Conservation (phyloP, 306 rosid genomes). For the Begonia loranthoides region DNA sequence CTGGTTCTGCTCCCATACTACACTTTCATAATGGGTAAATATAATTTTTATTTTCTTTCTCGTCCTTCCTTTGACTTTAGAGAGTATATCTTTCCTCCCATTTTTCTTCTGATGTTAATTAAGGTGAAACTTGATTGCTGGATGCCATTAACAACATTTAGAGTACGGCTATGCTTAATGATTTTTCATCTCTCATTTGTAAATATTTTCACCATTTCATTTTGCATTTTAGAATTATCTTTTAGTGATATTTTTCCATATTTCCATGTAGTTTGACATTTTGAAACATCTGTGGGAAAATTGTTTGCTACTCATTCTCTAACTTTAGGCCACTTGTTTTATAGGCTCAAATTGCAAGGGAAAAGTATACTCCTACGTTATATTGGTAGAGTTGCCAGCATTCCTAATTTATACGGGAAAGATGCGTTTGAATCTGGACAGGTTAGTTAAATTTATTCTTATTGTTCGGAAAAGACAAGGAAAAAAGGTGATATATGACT, state of each 20-base stretch:
- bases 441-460: conserved; percentile 26
- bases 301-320: not conserved
- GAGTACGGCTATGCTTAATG: not conserved
- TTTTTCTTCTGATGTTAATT: not conserved
- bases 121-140: too few relatives aligned
- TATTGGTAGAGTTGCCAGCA: conserved; percentile 35
- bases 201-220: too few relatives aligned
- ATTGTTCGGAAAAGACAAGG: not conserved
- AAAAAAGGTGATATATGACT: not conserved
- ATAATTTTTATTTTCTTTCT: not conserved
- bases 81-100: not conserved
- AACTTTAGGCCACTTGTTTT: conserved; percentile 3
- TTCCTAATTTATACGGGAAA: conserved; percentile 54
- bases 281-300: not conserved
- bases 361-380: conserved; percentile 48
- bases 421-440: conserved; percentile 47
- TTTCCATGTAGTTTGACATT: not conserved
- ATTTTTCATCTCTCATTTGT: too few relatives aligned
- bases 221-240: too few relatives aligned
- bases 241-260: too few relatives aligned
- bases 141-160: too few relatives aligned
- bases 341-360: conserved; percentile 57
- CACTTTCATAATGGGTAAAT: conserved; percentile 42
- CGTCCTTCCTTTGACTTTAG: not conserved
- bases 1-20: conserved; percentile 34